Percentiles rank a stretch among this genome's conserved stretches.
Evolutionary conservation across 305 asterid species (phyloP).

Genomic region (Monarda citriodora): DNA sequence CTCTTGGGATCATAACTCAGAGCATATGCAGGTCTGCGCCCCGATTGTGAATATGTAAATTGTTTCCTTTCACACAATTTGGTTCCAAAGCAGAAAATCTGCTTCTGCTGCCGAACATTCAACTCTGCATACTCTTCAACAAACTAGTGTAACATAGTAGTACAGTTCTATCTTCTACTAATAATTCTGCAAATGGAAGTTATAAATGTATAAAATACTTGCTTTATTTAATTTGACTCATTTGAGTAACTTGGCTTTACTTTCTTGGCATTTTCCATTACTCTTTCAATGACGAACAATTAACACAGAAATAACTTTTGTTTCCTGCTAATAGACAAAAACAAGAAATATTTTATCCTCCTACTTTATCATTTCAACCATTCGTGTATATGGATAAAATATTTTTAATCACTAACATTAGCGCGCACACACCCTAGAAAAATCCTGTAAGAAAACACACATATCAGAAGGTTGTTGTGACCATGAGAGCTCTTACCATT

Average conservation of each 20-base stretch:
- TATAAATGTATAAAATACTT: neutral
- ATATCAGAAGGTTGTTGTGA: slow-evolving; percentile 1
- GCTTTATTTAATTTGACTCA: too few relatives aligned
- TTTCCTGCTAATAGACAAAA: slow-evolving; percentile 23
- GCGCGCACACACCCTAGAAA: neutral
- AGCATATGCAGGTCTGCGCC: too few relatives aligned
- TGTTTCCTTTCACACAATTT: too few relatives aligned
- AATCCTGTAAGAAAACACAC: slow-evolving; percentile 1
- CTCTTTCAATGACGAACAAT: neutral
- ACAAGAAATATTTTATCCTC: neutral
- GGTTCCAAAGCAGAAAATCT: too few relatives aligned
- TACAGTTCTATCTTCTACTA: neutral
- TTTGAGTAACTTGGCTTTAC: neutral
- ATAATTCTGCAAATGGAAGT: neutral
- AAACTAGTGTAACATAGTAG: too few relatives aligned
- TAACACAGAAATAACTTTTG: neutral
- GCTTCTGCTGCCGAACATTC: too few relatives aligned
- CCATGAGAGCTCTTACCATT: slow-evolving; percentile 49
- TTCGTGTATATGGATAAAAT: slow-evolving; percentile 50
- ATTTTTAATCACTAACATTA: slow-evolving; percentile 5
- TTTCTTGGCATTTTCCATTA: neutral
- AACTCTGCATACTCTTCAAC: too few relatives aligned
- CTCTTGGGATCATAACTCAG: too few relatives aligned
- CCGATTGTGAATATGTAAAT: too few relatives aligned
- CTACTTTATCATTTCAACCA: slow-evolving; percentile 29